A percentile compares a stretch with the other conserved stretches of the same genome.
These are phyloP conservation scores for Diospyros kaki DNA, from an alignment of 148 eudicot genomes.

Conservation along the genomic window DNA sequence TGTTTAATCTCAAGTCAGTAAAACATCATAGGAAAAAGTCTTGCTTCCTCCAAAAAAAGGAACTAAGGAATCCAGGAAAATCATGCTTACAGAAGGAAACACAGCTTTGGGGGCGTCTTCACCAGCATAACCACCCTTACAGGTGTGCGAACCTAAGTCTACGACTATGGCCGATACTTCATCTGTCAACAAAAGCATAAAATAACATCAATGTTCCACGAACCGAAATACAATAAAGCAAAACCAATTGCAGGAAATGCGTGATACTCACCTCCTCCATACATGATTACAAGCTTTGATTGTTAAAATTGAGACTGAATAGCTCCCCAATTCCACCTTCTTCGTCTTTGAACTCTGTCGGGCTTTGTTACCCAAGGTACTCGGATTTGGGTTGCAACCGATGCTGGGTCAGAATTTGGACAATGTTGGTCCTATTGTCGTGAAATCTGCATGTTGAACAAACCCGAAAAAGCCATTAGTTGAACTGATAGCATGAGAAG, in stretches of 20 bases:
- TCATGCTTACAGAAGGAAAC: slow-evolving; percentile 69
- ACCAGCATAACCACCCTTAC: slow-evolving; percentile 98
- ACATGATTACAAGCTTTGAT: slow-evolving; percentile 14
- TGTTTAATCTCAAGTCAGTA: neutral
- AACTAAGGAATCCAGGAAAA: neutral
- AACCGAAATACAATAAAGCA: neutral
- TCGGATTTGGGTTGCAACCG: no score
- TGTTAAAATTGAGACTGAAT: neutral
- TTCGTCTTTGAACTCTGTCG: no score
- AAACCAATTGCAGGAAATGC: neutral
- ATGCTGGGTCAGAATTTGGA: no score
- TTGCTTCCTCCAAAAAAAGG: no score
- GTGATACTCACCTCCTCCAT: slow-evolving; percentile 28
- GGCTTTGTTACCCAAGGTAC: no score
- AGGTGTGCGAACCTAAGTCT: slow-evolving; percentile 88
- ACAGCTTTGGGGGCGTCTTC: slow-evolving; percentile 99
- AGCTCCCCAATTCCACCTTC: no score
- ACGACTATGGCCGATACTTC: slow-evolving; percentile 93
- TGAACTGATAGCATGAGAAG: no score
- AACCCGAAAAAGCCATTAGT: no score
- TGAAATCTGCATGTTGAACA: no score
- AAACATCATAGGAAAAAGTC: neutral
- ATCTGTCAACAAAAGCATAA: slow-evolving; percentile 35
- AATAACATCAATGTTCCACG: slow-evolving; percentile 5
- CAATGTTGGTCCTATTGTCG: no score